Percentiles rank a stretch among this genome's conserved stretches.
Conservation (phyloP, 164 flowering plant genomes). For the Akebia trifoliata region DNA sequence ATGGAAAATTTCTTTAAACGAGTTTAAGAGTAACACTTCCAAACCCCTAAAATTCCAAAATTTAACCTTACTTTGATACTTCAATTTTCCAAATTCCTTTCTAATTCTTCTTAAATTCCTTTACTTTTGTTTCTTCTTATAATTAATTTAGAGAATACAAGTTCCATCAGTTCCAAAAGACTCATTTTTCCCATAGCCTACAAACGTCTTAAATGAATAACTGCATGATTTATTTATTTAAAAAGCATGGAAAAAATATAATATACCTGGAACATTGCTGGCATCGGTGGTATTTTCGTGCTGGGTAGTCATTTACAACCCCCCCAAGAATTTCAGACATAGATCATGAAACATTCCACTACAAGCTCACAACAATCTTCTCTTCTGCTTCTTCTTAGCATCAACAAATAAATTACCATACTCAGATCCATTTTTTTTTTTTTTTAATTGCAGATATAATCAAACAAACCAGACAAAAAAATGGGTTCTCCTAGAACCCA, state of each 20-base stretch:
- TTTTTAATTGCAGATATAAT: not conserved
- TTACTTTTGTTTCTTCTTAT: not conserved
- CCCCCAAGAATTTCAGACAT: constrained; percentile 12
- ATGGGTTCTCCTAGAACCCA: too few relatives aligned
- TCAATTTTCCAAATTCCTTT: too few relatives aligned
- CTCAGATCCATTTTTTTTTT: not conserved
- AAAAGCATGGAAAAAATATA: not conserved
- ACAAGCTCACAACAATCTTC: constrained; percentile 12
- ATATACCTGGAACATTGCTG: constrained; percentile 13
- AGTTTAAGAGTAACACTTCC: too few relatives aligned
- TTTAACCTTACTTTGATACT: too few relatives aligned
- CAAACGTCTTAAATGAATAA: too few relatives aligned
- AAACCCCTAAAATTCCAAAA: too few relatives aligned
- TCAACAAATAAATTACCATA: constrained; percentile 4
- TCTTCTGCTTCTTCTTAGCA: constrained; percentile 14
- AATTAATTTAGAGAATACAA: not conserved
- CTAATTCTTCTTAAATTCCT: too few relatives aligned
- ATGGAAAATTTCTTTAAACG: too few relatives aligned
- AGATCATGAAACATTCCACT: constrained; percentile 12
- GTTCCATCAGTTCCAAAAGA: constrained; percentile 1
- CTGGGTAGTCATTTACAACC: constrained; percentile 22
- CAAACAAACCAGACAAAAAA: not conserved
- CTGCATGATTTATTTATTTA: not conserved
- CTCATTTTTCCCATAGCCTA: not conserved
- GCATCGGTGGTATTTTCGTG: constrained; percentile 12